Evolutionary conservation across 2,329 filamentous ascomycete genomes (phyloP).

Genomic region (Cercospora zeae-maydis): DNA sequence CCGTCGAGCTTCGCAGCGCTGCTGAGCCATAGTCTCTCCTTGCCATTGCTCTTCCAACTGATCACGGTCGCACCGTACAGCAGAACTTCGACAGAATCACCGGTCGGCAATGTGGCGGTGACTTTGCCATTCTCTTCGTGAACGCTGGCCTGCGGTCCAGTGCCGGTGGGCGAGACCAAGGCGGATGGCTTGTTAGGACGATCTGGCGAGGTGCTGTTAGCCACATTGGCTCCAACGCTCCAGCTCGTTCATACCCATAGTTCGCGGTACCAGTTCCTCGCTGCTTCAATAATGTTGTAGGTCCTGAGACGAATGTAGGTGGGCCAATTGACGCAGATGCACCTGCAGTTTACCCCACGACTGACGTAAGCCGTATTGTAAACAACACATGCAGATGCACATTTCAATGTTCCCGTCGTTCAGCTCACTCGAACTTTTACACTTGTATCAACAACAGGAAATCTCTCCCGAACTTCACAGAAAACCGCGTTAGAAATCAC

Average conservation of each 20-base stretch:
- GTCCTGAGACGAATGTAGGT: too few relatives aligned
- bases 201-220: slow-evolving; percentile 46
- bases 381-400: too few relatives aligned
- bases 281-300: neutral
- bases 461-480: too few relatives aligned
- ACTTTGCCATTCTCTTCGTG: slow-evolving; percentile 69
- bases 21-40: slow-evolving; percentile 39
- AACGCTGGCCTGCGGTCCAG: slow-evolving; percentile 68
- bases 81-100: slow-evolving; percentile 79
- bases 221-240: neutral
- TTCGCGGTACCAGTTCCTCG: neutral
- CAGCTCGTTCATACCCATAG: slow-evolving; percentile 2
- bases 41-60: slow-evolving; percentile 79
- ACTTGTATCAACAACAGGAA: too few relatives aligned
- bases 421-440: too few relatives aligned
- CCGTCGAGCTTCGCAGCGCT: slow-evolving; percentile 70
- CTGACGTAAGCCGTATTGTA: too few relatives aligned
- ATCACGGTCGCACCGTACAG: slow-evolving; percentile 90
- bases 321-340: too few relatives aligned
- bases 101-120: slow-evolving; percentile 75
- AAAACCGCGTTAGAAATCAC: too few relatives aligned
- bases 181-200: slow-evolving; percentile 78
- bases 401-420: too few relatives aligned
- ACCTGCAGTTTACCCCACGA: too few relatives aligned
- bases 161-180: slow-evolving; percentile 61